phyloP scores from a whole-genome alignment of 192 early-diverging fungal species.

The Thamnidium elegans region DNA sequence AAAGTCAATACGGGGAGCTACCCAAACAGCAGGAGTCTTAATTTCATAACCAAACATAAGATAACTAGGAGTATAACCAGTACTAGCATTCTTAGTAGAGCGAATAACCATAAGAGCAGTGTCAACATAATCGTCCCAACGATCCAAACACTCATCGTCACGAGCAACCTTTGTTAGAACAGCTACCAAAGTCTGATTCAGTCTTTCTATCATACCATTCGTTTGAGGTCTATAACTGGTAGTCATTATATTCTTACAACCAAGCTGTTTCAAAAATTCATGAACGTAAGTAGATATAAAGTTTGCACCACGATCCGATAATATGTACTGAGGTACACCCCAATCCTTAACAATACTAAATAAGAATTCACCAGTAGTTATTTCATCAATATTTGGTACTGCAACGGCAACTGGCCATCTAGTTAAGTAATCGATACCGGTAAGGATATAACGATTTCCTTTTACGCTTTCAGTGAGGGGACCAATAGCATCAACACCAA shows the following conservation, averaged over 20 bases:
- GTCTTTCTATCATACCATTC: constrained; percentile 16
- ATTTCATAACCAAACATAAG: constrained; percentile 23
- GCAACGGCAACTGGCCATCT: constrained; percentile 25
- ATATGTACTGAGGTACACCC: constrained; percentile 14
- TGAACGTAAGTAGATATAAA: constrained; percentile 10
- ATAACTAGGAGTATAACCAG: not conserved
- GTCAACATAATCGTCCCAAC: constrained; percentile 7
- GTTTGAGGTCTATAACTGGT: constrained; percentile 20
- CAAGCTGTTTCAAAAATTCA: not conserved
- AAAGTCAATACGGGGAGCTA: constrained; percentile 3
- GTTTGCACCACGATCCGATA: constrained; percentile 18
- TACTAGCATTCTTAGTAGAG: constrained; percentile 12
- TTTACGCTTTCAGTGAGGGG: constrained; percentile 4
- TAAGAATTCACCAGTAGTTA: constrained; percentile 5
- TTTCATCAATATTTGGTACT: constrained; percentile 1
- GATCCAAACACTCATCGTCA: not conserved
- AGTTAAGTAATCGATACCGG: constrained; percentile 25
- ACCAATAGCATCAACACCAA: constrained; percentile 18
- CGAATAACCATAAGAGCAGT: constrained; percentile 18
- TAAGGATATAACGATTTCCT: constrained; percentile 27
- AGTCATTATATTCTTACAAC: constrained; percentile 5
- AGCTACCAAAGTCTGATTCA: constrained; percentile 18
- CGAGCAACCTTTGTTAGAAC: constrained; percentile 15
- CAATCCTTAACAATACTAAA: not conserved
- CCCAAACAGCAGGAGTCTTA: constrained; percentile 13